A percentile compares a stretch with the other conserved stretches of the same genome.
Conservation (phyloP, 2,329 filamentous ascomycete species). For the Paecilomyces niveus region DNA sequence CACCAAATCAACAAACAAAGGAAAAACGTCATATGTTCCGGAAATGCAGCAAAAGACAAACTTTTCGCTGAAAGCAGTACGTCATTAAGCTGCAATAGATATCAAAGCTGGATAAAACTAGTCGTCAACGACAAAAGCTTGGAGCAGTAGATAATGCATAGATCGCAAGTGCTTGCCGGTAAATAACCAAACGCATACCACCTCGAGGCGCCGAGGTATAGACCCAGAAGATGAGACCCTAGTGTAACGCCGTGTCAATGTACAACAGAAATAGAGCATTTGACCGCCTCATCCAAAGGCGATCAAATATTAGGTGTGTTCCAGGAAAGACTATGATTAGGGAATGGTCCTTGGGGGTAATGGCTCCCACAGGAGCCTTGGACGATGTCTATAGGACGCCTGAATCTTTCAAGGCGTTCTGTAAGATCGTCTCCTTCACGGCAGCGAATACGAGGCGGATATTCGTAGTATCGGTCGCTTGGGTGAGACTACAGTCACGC, state of each 20-base stretch:
- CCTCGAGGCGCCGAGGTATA: slow-evolving; percentile 11
- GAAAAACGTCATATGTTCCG: background rate
- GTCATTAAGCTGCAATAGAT: background rate
- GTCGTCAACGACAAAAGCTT: background rate
- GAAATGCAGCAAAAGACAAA: background rate
- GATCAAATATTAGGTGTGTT: background rate
- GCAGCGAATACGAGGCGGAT: slow-evolving; percentile 96
- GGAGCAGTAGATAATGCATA: background rate
- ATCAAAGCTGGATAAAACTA: background rate
- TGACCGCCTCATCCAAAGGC: background rate
- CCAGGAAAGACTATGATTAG: background rate
- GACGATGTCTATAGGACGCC: slow-evolving; percentile 65
- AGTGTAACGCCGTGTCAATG: slow-evolving; percentile 5
- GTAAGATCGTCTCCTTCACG: slow-evolving; percentile 96
- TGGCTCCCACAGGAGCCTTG: background rate
- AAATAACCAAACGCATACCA: slow-evolving; percentile 7
- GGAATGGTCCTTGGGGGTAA: background rate
- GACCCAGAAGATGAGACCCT: slow-evolving; percentile 5
- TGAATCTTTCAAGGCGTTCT: slow-evolving; percentile 96
- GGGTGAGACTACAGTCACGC: slow-evolving; percentile 65
- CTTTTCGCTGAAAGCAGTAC: background rate
- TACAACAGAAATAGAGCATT: slow-evolving; percentile 7
- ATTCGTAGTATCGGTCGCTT: slow-evolving; percentile 98
- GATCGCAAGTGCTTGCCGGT: background rate
- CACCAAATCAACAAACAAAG: background rate